Evolutionary conservation across 2,329 filamentous ascomycete species (phyloP), one percentile per base, ranked within the genome.

Genomic region (Alternaria brassicae): DNA sequence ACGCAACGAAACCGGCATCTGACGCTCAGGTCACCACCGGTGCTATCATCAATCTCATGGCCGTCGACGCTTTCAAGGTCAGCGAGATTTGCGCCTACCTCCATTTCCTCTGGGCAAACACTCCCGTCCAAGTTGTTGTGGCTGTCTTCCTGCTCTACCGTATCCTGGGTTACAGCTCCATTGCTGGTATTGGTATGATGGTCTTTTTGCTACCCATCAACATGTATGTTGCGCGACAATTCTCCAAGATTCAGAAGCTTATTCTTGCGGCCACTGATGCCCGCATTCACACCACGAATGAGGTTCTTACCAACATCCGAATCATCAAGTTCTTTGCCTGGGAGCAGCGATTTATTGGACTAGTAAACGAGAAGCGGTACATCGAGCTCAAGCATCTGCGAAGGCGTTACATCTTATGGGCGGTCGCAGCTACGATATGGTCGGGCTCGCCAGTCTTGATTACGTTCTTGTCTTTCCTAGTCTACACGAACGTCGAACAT

Each of bases 291-390:
- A 90, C 93, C 4, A 99, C 95, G 5, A 99, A 99, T 76, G 95
- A 99, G 78, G 91, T 98, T 7, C 83, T 99, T 27, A 93, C 96
- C 74, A 99, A 98, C 71, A 98, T 99, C 66, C 89, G 95, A 51
- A 97, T 99, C 76, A 98, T 99, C 86, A 99, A 99, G 76, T 99
- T 95, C 78, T 99, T 99, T 76, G 94, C 95, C 0, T 99, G 95
- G 95, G 95, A 99, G 77, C 88, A 93, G 69, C 90, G 94, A 2
- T 99, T 97, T 75, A 87, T 91, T 57, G 86, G 87, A 21, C 88
- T 92, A 54, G 92, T 99, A 32, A 91, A 96, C 61, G 94, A 97
- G 76, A 97, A 97, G 81, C 88, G 95, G 62, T 83, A 84, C 41
- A 83, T 83, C 3, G 95, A 99, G 77, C 84, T 99, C 51, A 88